Conservation (phyloP, 2,329 filamentous ascomycete species). For the Cadophora malorum region DNA sequence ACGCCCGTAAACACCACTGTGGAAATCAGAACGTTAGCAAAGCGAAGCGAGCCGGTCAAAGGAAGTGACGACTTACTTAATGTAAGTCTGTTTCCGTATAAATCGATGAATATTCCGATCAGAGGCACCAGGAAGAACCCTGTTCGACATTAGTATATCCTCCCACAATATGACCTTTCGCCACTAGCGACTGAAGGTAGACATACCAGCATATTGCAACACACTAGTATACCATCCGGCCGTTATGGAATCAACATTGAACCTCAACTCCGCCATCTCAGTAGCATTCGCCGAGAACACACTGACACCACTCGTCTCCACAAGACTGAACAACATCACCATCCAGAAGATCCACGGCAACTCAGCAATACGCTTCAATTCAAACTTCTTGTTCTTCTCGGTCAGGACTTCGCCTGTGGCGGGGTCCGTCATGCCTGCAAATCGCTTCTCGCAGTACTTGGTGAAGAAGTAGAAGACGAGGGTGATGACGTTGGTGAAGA, state of each 20-base stretch:
- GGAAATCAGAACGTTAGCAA: background rate
- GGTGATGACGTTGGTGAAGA: constrained; percentile 65
- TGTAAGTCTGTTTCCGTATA: constrained; percentile 59
- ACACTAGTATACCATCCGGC: constrained; percentile 67
- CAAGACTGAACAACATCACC: constrained; percentile 60
- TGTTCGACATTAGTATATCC: background rate
- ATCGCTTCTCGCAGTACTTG: constrained; percentile 55
- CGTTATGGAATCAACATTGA: constrained; percentile 58
- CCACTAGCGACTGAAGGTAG: background rate
- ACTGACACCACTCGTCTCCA: constrained; percentile 61
- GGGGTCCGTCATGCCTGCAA: constrained; percentile 55
- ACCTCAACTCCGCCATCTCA: constrained; percentile 65
- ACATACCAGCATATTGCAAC: constrained; percentile 56
- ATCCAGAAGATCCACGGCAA: constrained; percentile 67
- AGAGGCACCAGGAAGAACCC: constrained; percentile 64
- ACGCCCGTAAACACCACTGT: constrained; percentile 52
- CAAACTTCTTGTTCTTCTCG: constrained; percentile 64
- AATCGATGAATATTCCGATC: constrained; percentile 61
- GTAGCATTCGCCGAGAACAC: constrained; percentile 65
- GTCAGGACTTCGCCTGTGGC: constrained; percentile 65
- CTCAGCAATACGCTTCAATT: constrained; percentile 59
- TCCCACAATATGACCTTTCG: background rate
- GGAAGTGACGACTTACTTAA: constrained; percentile 45
- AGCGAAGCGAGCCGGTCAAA: background rate
- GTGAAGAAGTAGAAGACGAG: constrained; percentile 62